Base-by-base conservation (phyloP, 73 alveolate species). In the Paramecium pentaurelia region DNA sequence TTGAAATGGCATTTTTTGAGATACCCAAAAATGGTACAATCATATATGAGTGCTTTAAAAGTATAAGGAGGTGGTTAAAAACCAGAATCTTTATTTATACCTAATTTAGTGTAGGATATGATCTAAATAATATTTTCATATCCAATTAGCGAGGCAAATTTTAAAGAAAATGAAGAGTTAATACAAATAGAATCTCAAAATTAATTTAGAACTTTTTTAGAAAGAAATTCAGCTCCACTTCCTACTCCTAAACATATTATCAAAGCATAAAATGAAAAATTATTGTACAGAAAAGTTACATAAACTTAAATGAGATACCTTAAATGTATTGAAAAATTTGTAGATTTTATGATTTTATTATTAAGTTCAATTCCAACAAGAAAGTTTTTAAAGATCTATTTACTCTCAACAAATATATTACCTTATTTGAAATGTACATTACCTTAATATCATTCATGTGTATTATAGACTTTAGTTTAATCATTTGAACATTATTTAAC, bases 181-280 rank as follows among this genome's bases (percentile, higher is more conserved):
- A 80, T 80, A 30, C 34, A 80, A 80, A 80, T 80, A 38, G 77
- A 80, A 80, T 44, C 77, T 27, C 36, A 80, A 80, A 47, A 80
- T 80, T 12, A 80, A 80, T 80, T 80, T 64, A 80, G 91, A 80
- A 80, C 91, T 3, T 80, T 80, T 25, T 45, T 80, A 45, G 91
- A 80, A 18, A 80, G 91, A 80, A 80, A 80, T 80, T 40, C 91
- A 10, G 91, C 91, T 11, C 91, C 91, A 80, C 32, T 80, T 8
- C 91, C 91, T 1, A 47, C 73, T 14, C 77, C 91, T 8, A 80
- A 80, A 49, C 91, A 40, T 11, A 42, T 44, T 45, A 80, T 40
- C 3, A 42, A 80, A 45, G 91, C 91, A 25, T 25, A 80, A 16
- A 80, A 47, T 80, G 91, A 80, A 28, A 80, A 80, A 49, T 14